A percentile compares a stretch with the other conserved stretches of the same genome.
These are phyloP conservation scores for Pestalotiopsis sp. DNA, from an alignment of 2,329 filamentous ascomycete genomes.

Conservation along the genomic window DNA sequence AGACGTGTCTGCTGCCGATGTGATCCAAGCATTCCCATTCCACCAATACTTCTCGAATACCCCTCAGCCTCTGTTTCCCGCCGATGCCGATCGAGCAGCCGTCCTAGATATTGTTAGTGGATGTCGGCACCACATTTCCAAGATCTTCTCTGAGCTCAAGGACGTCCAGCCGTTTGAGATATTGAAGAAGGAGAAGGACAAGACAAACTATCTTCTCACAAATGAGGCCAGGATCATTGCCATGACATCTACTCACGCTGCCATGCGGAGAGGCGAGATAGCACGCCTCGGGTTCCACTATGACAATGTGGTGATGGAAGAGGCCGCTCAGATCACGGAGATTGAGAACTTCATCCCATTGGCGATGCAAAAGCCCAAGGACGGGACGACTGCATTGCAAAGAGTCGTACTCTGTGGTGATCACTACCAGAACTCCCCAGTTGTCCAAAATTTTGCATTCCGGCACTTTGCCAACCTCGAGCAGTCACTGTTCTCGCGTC, in stretches of 20 bases:
- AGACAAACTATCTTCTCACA: conserved; percentile 91
- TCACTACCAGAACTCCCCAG: conserved; percentile 93
- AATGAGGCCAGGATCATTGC: conserved; percentile 97
- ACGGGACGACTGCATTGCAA: conserved; percentile 75
- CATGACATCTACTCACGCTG: conserved; percentile 98
- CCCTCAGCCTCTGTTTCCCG: conserved; percentile 80
- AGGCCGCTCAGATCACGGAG: conserved; percentile 96
- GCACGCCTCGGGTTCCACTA: conserved; percentile 92
- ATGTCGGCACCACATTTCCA: conserved; percentile 84
- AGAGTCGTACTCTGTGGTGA: conserved; percentile 92
- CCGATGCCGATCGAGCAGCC: conserved; percentile 62
- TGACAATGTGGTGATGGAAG: conserved; percentile 97
- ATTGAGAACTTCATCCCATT: conserved; percentile 95
- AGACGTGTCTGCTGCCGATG: conserved; percentile 57
- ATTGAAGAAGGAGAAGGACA: conserved; percentile 82
- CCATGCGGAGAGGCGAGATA: conserved; percentile 90
- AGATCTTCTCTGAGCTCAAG: conserved; percentile 88
- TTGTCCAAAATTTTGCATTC: conserved; percentile 93
- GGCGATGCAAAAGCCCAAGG: conserved; percentile 80
- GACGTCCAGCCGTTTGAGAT: conserved; percentile 97
- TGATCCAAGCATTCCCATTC: conserved; percentile 82
- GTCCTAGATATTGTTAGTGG: conserved; percentile 76
- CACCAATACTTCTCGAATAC: conserved; percentile 83
- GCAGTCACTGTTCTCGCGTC: conserved; percentile 88
- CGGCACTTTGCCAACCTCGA: conserved; percentile 94